Percentiles rank a stretch among this genome's conserved stretches.
These are phyloP conservation scores for Sugiyamaella boreocaroliniensis DNA, from an alignment of 805 yeast species.

Conservation along the genomic window DNA sequence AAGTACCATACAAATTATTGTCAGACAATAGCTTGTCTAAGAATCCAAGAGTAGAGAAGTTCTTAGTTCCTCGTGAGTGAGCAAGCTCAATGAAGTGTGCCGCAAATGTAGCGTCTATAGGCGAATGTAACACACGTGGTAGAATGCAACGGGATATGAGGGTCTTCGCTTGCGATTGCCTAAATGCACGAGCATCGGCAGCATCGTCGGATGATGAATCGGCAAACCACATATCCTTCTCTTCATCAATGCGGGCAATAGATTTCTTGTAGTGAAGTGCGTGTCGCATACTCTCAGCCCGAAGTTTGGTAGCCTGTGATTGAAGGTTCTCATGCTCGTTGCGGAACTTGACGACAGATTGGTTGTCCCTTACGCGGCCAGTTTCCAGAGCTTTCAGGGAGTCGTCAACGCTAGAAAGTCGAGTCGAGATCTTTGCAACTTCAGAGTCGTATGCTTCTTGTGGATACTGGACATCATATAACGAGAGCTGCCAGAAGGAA, in stretches of 20 bases:
- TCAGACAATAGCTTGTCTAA: slow-evolving; percentile 44
- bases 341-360: neutral
- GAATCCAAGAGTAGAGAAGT: slow-evolving; percentile 36
- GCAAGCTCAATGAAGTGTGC: slow-evolving; percentile 53
- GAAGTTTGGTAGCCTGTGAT: slow-evolving; percentile 8
- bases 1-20: slow-evolving; percentile 46
- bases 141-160: slow-evolving; percentile 61
- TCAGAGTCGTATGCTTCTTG: slow-evolving; percentile 42
- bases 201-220: slow-evolving; percentile 4
- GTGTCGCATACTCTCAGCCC: slow-evolving; percentile 42
- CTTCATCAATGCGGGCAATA: slow-evolving; percentile 26
- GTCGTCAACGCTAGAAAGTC: slow-evolving; percentile 40
- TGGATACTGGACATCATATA: slow-evolving; percentile 63
- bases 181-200: neutral
- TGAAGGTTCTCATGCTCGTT: slow-evolving; percentile 6
- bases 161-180: slow-evolving; percentile 17
- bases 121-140: slow-evolving; percentile 72
- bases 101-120: slow-evolving; percentile 71
- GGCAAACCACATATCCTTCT: slow-evolving; percentile 27
- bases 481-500: slow-evolving; percentile 65
- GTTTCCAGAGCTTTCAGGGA: slow-evolving; percentile 58
- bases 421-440: slow-evolving; percentile 32
- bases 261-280: slow-evolving; percentile 33
- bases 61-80: slow-evolving; percentile 36
- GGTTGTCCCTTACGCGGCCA: slow-evolving; percentile 35